Conservation (phyloP, 768 basidiomycete genomes). For the Mycena amicta region DNA sequence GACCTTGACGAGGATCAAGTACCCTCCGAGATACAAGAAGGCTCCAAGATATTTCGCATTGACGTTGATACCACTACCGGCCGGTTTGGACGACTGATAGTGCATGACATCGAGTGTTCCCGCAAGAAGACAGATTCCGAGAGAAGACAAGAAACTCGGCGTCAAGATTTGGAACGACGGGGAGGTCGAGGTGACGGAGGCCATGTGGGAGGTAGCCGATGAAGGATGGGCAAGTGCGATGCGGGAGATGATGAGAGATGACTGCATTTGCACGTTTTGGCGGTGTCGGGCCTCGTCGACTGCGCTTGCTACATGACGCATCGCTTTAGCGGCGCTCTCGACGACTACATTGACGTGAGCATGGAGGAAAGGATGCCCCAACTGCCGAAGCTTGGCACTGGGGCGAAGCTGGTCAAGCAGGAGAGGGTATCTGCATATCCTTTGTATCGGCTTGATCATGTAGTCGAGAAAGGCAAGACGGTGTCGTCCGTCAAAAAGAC, state of each 20-base stretch:
- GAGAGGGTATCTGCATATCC: constrained; percentile 94
- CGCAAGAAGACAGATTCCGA: constrained; percentile 78
- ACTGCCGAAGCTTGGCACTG: constrained; percentile 32
- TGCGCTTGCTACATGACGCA: constrained; percentile 73
- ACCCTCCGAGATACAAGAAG: constrained; percentile 86
- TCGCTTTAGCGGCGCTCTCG: constrained; percentile 62
- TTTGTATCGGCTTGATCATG: constrained; percentile 95
- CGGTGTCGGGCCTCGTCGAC: constrained; percentile 81
- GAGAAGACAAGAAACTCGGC: constrained; percentile 64
- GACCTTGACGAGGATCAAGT: constrained; percentile 86
- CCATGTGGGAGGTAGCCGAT: constrained; percentile 23
- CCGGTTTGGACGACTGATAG: constrained; percentile 50
- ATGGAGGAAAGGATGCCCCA: constrained; percentile 23
- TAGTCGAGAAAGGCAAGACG: constrained; percentile 79
- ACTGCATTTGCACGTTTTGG: constrained; percentile 67
- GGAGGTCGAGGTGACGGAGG: constrained; percentile 27
- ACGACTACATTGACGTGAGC: constrained; percentile 47
- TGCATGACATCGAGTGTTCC: constrained; percentile 90
- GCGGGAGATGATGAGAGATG: constrained; percentile 67
- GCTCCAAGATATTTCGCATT: constrained; percentile 87
- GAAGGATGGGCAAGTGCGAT: constrained; percentile 46
- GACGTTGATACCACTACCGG: constrained; percentile 50
- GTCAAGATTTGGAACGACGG: constrained; percentile 44
- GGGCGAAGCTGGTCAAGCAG: constrained; percentile 73
- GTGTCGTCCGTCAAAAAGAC: constrained; percentile 26